Percentiles rank a stretch among this genome's conserved stretches.
These are phyloP conservation scores for Podospora comata DNA, from an alignment of 495 filamentous ascomycete species.

Conservation along the genomic window DNA sequence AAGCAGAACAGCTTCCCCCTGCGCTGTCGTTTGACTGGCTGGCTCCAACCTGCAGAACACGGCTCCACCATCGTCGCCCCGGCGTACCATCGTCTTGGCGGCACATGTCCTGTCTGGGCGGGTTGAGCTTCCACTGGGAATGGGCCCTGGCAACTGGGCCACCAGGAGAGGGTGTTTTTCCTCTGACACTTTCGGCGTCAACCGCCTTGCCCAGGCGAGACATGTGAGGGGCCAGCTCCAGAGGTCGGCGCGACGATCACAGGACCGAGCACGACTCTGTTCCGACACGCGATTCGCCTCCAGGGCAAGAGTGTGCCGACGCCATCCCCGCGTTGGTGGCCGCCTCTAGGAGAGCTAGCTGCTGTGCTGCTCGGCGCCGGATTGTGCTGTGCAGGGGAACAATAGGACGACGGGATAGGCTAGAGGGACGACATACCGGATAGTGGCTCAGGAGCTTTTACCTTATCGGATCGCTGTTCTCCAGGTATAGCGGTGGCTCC, in stretches of 20 bases:
- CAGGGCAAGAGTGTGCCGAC: neutral
- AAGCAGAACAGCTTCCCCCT: neutral
- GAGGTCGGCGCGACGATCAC: conserved; percentile 12
- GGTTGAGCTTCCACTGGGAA: conserved; percentile 14
- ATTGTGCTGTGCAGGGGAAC: neutral
- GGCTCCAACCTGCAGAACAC: conserved; percentile 11
- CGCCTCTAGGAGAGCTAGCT: neutral
- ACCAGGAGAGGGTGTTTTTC: conserved; percentile 17
- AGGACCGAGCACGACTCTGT: conserved; percentile 15
- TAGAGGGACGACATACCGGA: neutral
- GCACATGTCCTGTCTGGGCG: conserved; percentile 15
- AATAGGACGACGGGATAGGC: neutral
- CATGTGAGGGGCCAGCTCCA: conserved; percentile 15
- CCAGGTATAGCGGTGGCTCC: neutral
- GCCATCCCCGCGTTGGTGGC: neutral
- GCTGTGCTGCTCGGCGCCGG: neutral
- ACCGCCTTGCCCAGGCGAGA: conserved; percentile 23
- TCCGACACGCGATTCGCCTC: conserved; percentile 14
- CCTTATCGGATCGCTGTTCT: neutral
- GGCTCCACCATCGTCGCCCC: conserved; percentile 15
- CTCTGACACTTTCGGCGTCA: conserved; percentile 35
- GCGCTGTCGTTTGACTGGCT: conserved; percentile 3
- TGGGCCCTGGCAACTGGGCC: conserved; percentile 4
- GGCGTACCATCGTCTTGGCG: conserved; percentile 27
- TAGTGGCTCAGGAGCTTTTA: neutral